These are phyloP conservation scores for Erythrobasidium yunnanense DNA, from an alignment of 768 basidiomycete species.

Conservation along the genomic window DNA sequence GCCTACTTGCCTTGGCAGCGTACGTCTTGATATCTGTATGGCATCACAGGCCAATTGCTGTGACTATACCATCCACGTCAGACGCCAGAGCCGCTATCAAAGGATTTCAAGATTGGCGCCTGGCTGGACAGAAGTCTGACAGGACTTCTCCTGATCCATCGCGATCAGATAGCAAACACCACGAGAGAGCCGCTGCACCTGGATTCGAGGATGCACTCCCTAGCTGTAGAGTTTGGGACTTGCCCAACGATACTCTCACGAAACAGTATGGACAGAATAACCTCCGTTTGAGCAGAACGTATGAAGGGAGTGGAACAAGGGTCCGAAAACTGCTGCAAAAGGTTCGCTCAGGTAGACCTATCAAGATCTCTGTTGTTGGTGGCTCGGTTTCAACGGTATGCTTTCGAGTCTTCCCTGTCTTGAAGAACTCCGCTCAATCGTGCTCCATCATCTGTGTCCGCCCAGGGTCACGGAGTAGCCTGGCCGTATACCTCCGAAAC, in stretches of 20 bases:
- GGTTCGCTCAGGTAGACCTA: conserved; percentile 30
- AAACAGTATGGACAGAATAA: conserved; percentile 30
- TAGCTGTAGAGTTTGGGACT: conserved; percentile 7
- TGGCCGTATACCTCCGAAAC: background rate
- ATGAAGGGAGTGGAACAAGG: conserved; percentile 32
- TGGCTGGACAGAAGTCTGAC: too few relatives aligned
- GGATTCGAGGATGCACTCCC: background rate
- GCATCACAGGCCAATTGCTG: too few relatives aligned
- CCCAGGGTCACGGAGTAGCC: background rate
- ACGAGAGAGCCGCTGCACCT: background rate
- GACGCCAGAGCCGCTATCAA: too few relatives aligned
- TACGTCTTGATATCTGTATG: too few relatives aligned
- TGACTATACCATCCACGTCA: too few relatives aligned
- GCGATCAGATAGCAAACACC: too few relatives aligned
- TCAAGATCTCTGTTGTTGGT: conserved; percentile 31
- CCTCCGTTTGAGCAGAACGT: conserved; percentile 30
- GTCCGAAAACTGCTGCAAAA: conserved; percentile 30
- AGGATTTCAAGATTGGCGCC: too few relatives aligned
- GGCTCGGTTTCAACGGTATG: conserved; percentile 27
- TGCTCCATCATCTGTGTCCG: too few relatives aligned
- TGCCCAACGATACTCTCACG: conserved; percentile 26
- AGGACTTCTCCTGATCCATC: too few relatives aligned
- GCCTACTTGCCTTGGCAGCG: too few relatives aligned
- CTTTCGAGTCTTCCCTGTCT: background rate
- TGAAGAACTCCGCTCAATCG: background rate